Conservation (phyloP, 257 asterid genomes). For the Solanum etuberosum region DNA sequence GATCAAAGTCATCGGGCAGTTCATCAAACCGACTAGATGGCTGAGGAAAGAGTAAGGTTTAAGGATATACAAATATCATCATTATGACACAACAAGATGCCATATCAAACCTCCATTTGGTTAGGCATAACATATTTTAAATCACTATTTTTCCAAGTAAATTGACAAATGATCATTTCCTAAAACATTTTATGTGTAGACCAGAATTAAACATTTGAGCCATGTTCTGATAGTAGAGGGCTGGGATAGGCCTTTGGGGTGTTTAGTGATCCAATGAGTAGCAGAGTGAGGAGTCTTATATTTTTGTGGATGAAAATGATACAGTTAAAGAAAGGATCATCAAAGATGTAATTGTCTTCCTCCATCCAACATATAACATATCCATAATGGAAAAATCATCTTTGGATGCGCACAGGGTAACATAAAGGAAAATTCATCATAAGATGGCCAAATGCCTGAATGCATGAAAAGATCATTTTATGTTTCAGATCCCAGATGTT, state of each 20-base stretch:
- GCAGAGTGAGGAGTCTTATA: not conserved
- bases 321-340: not conserved
- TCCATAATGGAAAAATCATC: not conserved
- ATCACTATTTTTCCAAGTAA: not conserved
- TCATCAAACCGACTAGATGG: constrained; percentile 86
- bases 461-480: not conserved
- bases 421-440: not conserved
- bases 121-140: not conserved
- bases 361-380: not conserved
- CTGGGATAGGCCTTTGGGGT: not conserved
- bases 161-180: not conserved
- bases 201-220: not conserved
- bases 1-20: constrained; percentile 89
- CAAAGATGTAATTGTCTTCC: not conserved
- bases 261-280: not conserved
- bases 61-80: not conserved
- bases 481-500: not conserved
- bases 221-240: not conserved
- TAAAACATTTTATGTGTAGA: not conserved
- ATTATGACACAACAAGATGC: not conserved
- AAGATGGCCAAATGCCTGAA: not conserved
- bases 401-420: not conserved
- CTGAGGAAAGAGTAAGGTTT: constrained; percentile 26
- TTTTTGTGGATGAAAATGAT: not conserved
- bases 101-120: not conserved